Percentiles rank a stretch among this genome's conserved stretches.
Evolutionary conservation across 2,329 filamentous ascomycete genomes (phyloP).

Genomic region (Colletotrichum agaves): DNA sequence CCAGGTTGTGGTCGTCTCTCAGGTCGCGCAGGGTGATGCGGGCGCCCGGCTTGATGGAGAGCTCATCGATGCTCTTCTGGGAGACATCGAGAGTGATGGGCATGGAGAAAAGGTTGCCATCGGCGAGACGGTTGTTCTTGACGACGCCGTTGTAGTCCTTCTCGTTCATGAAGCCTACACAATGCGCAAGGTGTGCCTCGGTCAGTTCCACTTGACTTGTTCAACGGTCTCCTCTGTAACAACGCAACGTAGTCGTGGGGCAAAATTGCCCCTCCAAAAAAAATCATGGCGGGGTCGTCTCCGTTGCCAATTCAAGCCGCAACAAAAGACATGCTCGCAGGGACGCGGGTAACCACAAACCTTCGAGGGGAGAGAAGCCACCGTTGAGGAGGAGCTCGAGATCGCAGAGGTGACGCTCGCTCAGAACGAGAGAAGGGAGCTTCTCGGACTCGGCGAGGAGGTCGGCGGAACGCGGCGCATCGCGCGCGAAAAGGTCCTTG

Average conservation of each 20-base stretch:
- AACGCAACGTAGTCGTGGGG: constrained; percentile 33
- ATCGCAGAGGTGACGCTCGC: constrained; percentile 96
- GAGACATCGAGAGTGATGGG: constrained; percentile 93
- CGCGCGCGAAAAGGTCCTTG: constrained; percentile 96
- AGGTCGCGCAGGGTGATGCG: constrained; percentile 92
- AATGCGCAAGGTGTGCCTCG: constrained; percentile 17
- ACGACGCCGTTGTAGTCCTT: constrained; percentile 96
- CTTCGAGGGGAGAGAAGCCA: constrained; percentile 97
- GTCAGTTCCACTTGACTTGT: constrained; percentile 30
- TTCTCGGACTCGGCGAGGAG: constrained; percentile 86
- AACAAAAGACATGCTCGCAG: not conserved
- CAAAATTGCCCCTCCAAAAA: constrained; percentile 27
- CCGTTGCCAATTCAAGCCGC: constrained; percentile 6
- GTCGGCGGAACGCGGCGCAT: constrained; percentile 83
- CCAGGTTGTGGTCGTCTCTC: constrained; percentile 94
- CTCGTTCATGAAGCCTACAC: constrained; percentile 93
- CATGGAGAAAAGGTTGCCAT: constrained; percentile 94
- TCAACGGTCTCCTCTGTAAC: not conserved
- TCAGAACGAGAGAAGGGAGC: constrained; percentile 85
- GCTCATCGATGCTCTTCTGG: constrained; percentile 77
- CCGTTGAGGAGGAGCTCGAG: constrained; percentile 97
- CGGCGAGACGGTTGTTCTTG: constrained; percentile 83
- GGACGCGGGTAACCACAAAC: constrained; percentile 54
- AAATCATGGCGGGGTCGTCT: constrained; percentile 32
- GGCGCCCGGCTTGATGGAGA: constrained; percentile 81